Evolutionary conservation across 495 filamentous ascomycete species (phyloP).

Genomic region (Parathielavia appendiculata): DNA sequence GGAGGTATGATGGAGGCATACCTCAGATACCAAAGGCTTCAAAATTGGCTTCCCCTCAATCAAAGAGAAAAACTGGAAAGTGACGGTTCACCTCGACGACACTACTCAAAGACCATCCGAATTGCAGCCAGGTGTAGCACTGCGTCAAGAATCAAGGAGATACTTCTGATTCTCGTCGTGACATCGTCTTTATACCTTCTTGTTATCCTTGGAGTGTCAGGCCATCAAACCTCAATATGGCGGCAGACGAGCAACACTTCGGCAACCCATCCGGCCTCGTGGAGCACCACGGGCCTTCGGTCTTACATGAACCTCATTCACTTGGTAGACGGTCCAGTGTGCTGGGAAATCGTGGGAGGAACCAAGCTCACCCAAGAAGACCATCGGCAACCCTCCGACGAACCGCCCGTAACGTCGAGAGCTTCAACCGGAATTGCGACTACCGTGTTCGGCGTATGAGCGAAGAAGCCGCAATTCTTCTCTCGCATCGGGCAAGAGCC

Average conservation of each 20-base stretch:
- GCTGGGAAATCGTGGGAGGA: neutral
- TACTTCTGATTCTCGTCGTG: no score
- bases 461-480: neutral
- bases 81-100: no score
- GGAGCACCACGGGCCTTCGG: neutral
- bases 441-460: neutral
- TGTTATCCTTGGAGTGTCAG: neutral
- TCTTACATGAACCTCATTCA: neutral
- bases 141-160: no score
- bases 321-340: neutral
- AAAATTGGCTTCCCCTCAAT: neutral
- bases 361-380: neutral
- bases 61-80: no score
- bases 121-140: no score
- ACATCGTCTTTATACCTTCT: no score
- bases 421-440: conserved; percentile 17
- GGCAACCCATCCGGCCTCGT: neutral
- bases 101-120: no score
- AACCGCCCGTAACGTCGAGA: conserved; percentile 8
- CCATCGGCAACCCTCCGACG: neutral
- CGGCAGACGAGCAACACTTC: neutral
- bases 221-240: neutral
- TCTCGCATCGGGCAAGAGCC: conserved; percentile 9
- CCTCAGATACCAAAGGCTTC: neutral
- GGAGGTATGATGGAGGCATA: neutral